Evolutionary conservation across 1,139 yeast species (phyloP).

Genomic region (Sugiyamaella grinbergsii): DNA sequence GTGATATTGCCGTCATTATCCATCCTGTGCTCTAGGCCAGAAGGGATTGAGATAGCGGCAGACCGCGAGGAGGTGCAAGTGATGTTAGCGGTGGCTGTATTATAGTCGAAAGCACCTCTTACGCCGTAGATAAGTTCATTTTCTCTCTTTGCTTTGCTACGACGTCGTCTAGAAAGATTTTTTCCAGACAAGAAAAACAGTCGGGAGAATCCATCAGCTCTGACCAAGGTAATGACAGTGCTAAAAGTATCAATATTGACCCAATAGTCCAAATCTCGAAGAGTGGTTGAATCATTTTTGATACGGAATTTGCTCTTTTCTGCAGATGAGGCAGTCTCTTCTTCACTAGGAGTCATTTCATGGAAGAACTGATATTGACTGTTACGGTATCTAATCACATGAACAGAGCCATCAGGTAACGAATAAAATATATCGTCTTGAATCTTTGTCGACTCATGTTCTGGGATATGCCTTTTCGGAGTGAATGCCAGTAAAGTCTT

Average conservation of each 20-base stretch:
- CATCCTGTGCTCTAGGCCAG: neutral
- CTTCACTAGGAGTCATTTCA: neutral
- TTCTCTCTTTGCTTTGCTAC: neutral
- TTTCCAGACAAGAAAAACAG: conserved; percentile 10
- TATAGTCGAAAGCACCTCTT: neutral
- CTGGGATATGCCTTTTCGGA: conserved; percentile 12
- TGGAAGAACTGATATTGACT: conserved; percentile 8
- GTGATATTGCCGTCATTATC: neutral
- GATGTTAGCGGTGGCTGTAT: no score
- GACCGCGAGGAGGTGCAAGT: no score
- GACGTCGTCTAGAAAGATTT: neutral
- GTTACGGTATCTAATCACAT: conserved; percentile 11
- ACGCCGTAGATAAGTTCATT: no score
- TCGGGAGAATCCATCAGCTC: conserved; percentile 10
- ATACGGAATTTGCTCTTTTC: neutral
- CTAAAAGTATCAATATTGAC: neutral
- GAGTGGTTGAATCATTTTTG: neutral
- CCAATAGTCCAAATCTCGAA: conserved; percentile 5
- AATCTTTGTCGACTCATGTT: neutral
- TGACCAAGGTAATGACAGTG: conserved; percentile 5
- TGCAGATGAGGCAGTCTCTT: neutral
- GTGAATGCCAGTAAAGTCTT: conserved; percentile 15
- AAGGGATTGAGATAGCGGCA: neutral
- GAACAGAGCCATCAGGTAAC: conserved; percentile 14
- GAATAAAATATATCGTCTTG: conserved; percentile 14